phyloP scores from a whole-genome alignment of 116 monocot genomes.

The Thalassia testudinum region DNA sequence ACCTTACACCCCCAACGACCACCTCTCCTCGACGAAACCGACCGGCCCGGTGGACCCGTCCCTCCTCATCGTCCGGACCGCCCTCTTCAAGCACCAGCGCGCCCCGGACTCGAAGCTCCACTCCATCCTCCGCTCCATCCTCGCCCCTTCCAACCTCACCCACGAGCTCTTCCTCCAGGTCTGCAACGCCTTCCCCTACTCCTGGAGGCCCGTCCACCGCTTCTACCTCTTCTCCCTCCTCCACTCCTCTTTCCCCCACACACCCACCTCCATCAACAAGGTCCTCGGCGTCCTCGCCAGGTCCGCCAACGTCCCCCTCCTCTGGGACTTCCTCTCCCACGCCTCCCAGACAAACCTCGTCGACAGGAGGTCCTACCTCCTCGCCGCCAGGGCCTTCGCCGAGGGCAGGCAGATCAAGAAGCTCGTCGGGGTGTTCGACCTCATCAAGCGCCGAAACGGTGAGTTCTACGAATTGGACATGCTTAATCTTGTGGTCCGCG shows the following conservation, averaged over 20 bases:
- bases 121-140: constrained; percentile 33
- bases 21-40: too few relatives aligned
- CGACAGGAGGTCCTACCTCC: constrained; percentile 20
- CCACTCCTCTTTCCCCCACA: constrained; percentile 26
- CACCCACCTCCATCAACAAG: constrained; percentile 37
- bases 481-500: constrained; percentile 16
- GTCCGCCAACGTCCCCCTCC: constrained; percentile 38
- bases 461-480: constrained; percentile 6
- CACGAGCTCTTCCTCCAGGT: constrained; percentile 71
- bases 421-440: constrained; percentile 24
- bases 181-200: constrained; percentile 56
- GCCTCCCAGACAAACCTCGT: constrained; percentile 7
- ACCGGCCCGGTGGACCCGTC: constrained; percentile 10
- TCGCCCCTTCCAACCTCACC: constrained; percentile 19
- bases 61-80: constrained; percentile 60
- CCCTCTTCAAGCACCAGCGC: constrained; percentile 65
- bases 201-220: constrained; percentile 65
- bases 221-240: constrained; percentile 40
- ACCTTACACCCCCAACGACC: too few relatives aligned
- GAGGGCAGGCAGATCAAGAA: constrained; percentile 51
- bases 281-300: constrained; percentile 40
- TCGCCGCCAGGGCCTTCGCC: constrained; percentile 29
- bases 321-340: constrained; percentile 30
- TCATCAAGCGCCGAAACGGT: constrained; percentile 5
- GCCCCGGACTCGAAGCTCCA: constrained; percentile 35